Percentiles rank a stretch among this genome's conserved stretches.
These are phyloP conservation scores for Pseudogymnoascus sp. DNA, from an alignment of 2,329 filamentous ascomycete species.

Conservation along the genomic window DNA sequence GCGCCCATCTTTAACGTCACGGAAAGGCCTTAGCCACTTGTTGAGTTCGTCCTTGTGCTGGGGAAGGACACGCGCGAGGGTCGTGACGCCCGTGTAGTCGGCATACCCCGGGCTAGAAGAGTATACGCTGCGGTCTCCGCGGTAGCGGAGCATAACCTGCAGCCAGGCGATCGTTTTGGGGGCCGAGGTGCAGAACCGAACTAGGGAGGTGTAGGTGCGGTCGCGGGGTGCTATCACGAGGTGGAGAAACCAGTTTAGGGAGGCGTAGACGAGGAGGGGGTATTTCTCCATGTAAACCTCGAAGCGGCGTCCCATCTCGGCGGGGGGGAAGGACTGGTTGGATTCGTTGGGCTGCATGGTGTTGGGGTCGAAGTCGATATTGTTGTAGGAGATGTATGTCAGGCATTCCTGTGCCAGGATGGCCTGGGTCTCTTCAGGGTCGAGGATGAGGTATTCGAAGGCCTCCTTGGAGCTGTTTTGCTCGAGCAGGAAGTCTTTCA, in stretches of 20 bases:
- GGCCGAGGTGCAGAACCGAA: not conserved
- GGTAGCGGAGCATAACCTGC: not conserved
- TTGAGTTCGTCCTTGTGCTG: not conserved
- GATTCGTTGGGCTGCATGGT: not conserved
- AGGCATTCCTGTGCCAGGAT: not conserved
- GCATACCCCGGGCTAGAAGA: not conserved
- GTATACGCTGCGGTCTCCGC: not conserved
- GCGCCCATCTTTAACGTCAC: not conserved
- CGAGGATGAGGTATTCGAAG: not conserved
- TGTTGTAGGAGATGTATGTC: not conserved
- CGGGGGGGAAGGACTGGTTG: not conserved
- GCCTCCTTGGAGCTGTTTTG: not conserved
- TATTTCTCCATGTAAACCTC: not conserved
- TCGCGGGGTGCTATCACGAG: not conserved
- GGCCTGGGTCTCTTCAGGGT: not conserved
- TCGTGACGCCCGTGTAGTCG: not conserved
- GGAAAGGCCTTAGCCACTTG: not conserved
- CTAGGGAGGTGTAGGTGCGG: not conserved
- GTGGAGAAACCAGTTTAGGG: conserved; percentile 1
- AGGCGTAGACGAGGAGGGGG: conserved; percentile 1
- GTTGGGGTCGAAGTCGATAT: not conserved
- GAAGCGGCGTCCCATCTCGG: not conserved
- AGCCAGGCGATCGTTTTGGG: not conserved
- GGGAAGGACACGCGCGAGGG: not conserved
- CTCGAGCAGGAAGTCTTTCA: not conserved